A percentile compares a stretch with the other conserved stretches of the same genome.
Conservation (phyloP, 2,329 filamentous ascomycete species). For the Aureobasidium sp. region DNA sequence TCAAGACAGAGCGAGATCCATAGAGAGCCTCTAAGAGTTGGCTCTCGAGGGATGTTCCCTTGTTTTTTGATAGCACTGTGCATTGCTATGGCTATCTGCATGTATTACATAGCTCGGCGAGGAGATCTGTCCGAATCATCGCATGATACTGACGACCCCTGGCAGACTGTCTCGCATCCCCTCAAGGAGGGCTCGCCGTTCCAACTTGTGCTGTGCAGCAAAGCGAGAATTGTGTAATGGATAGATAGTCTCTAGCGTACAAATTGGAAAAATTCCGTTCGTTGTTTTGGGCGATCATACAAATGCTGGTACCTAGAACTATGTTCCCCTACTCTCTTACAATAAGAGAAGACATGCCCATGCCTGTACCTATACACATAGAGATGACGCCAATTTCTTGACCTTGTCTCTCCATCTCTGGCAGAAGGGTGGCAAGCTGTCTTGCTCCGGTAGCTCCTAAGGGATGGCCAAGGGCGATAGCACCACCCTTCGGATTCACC, state of each 20-base stretch:
- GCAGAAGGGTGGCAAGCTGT: constrained; percentile 67
- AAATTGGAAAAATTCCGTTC: not conserved
- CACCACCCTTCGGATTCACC: constrained; percentile 88
- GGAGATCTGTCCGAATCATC: too few relatives aligned
- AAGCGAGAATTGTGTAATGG: too few relatives aligned
- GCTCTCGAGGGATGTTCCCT: too few relatives aligned
- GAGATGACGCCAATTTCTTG: constrained; percentile 76
- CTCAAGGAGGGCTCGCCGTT: too few relatives aligned
- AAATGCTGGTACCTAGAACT: not conserved
- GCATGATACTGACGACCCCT: too few relatives aligned
- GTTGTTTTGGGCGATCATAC: not conserved
- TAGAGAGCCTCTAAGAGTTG: too few relatives aligned
- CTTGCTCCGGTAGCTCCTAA: constrained; percentile 81
- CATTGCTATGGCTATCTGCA: too few relatives aligned
- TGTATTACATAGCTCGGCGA: too few relatives aligned
- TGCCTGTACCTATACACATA: constrained; percentile 62
- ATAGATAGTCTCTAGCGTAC: not conserved
- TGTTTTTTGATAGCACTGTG: too few relatives aligned
- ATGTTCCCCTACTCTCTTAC: constrained; percentile 19
- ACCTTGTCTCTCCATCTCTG: constrained; percentile 57
- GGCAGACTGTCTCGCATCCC: too few relatives aligned
- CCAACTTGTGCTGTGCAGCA: too few relatives aligned
- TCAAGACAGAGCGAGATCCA: too few relatives aligned
- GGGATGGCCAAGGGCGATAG: constrained; percentile 89
- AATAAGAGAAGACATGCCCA: constrained; percentile 47